phyloP scores from a whole-genome alignment of 331 rosid species.

The Pyrus hybrid region DNA sequence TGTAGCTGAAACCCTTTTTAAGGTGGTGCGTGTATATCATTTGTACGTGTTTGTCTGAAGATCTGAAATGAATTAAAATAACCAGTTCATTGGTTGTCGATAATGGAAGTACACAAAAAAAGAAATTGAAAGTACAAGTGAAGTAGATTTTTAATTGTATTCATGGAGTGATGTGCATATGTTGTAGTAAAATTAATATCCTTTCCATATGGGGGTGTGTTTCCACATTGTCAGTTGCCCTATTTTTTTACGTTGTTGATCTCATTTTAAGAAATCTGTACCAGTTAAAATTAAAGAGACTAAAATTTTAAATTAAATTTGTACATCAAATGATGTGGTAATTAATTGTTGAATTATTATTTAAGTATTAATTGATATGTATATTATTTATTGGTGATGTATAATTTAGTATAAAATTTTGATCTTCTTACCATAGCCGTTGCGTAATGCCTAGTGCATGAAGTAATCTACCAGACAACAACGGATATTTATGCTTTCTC shows the following conservation, averaged over 20 bases:
- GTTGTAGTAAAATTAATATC: not conserved
- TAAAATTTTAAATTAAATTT: no score
- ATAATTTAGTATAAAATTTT: no score
- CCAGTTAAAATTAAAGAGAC: rapidly evolving
- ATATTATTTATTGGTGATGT: no score
- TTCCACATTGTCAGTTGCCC: not conserved
- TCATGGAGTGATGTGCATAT: slow-evolving; percentile 24
- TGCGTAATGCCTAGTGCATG: not conserved
- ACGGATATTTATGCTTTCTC: not conserved
- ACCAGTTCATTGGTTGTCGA: slow-evolving; percentile 33
- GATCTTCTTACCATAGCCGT: no score
- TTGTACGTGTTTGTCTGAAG: slow-evolving; percentile 30
- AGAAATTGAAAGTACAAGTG: slow-evolving; percentile 43
- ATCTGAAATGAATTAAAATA: slow-evolving; percentile 24
- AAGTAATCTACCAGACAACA: not conserved
- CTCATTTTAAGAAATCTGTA: not conserved
- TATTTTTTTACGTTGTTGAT: not conserved
- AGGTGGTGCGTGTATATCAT: not conserved
- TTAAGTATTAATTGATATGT: rapidly evolving
- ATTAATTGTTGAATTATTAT: rapidly evolving
- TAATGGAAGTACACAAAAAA: slow-evolving; percentile 46
- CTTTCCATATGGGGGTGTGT: not conserved
- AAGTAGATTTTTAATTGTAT: slow-evolving; percentile 26
- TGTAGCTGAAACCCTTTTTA: no score
- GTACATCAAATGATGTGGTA: no score